Base-by-base conservation (phyloP, 371 early-diverging fungal species). In the Mortierella sp. region DNA sequence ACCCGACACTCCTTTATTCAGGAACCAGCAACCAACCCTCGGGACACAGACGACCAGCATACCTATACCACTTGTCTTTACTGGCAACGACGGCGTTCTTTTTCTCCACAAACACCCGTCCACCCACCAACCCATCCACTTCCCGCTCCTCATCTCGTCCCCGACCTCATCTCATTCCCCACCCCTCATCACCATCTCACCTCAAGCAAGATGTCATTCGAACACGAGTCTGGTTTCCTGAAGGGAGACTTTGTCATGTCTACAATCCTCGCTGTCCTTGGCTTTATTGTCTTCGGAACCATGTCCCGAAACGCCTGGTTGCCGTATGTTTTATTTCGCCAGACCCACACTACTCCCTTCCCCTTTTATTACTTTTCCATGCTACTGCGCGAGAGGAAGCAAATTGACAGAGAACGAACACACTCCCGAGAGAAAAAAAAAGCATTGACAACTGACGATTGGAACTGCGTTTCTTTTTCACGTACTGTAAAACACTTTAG, bases 201-300 rank as follows among this genome's bases (percentile, higher is more conserved):
- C 16, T 58, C 44, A 45, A 47, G 22, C 50, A 64, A 11, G n/a
- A 77, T 77, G 77, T 44, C 72, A 40, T 77, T 77, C 64, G 39
- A 58, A 63, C 29, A 68, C 50, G 31, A 61, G 6, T 64, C 72
- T 9, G 63, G 68, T 16, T 78, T 61, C 61, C 66, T 78, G 9
- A 73, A 70, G 61, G 44, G 61, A 0, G 73, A 78, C 66, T 70
- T 78, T 61, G 45, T 70, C 66, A 78, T 78, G 79, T 78, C 79
- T 8, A 8, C 55, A n/a, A 45, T 70, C 44, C 47, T 78, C 24
- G 43, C 45, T 48, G 29, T 78, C 43, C 52, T 78, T 24, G 79
- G 79, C 8, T 48, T 73, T 34, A 73, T 78, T 43, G 64, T 73
- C 43, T 73, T 66, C 16, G 79, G 73, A 6, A 73, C 73, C 13